Percentiles rank a stretch among this genome's conserved stretches.
phyloP scores from a whole-genome alignment of 495 filamentous ascomycete species.

The Pseudevernia furfuracea region DNA sequence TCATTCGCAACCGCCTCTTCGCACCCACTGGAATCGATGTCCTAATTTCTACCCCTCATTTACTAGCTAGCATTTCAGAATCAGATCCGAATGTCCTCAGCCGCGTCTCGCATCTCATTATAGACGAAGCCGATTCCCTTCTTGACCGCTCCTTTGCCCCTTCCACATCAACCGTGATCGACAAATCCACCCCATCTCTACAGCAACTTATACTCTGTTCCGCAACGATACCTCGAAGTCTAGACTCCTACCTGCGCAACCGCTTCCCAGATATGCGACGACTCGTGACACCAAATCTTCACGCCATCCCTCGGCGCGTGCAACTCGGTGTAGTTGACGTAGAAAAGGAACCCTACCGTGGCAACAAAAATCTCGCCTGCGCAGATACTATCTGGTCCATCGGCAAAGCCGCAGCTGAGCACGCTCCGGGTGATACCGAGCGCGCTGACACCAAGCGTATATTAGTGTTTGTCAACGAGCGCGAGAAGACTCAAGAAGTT shows the following conservation, averaged over 20 bases:
- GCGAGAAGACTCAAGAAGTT: constrained; percentile 75
- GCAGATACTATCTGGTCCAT: constrained; percentile 92
- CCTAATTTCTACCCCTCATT: constrained; percentile 78
- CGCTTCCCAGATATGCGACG: constrained; percentile 75
- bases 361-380: constrained; percentile 85
- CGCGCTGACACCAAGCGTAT: constrained; percentile 68
- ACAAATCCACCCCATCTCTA: constrained; percentile 66
- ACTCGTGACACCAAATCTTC: constrained; percentile 87
- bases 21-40: constrained; percentile 75
- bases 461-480: constrained; percentile 96
- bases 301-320: constrained; percentile 89
- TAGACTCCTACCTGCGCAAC: constrained; percentile 73
- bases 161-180: constrained; percentile 71
- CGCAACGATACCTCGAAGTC: constrained; percentile 83
- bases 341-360: constrained; percentile 77
- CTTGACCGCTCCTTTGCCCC: constrained; percentile 86
- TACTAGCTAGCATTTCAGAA: constrained; percentile 76
- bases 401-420: constrained; percentile 56
- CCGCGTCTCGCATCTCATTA: constrained; percentile 74
- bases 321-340: constrained; percentile 91
- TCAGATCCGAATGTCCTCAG: constrained; percentile 82
- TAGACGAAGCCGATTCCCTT: constrained; percentile 93
- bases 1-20: constrained; percentile 85
- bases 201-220: constrained; percentile 92
- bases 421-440: constrained; percentile 24